Percentiles rank a stretch among this genome's conserved stretches.
Evolutionary conservation across 1,284 basidiomycete genomes (phyloP).

Genomic region (Cryptococcus sp.): DNA sequence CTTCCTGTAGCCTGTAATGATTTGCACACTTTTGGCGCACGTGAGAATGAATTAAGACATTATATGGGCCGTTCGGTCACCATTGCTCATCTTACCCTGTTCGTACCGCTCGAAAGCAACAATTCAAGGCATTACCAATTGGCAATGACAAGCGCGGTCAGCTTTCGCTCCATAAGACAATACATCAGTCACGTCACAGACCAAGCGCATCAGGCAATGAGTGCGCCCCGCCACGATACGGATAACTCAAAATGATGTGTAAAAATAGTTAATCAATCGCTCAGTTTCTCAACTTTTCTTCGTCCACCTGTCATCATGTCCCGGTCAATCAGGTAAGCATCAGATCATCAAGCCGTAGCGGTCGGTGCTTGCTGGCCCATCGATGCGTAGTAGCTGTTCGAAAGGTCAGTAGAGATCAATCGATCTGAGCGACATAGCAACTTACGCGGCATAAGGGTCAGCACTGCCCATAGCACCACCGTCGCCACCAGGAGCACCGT

Average conservation of each 20-base stretch:
- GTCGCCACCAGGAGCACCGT: slow-evolving; percentile 16
- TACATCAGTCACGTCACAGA: slow-evolving; percentile 3
- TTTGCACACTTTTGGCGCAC: too few species aligned
- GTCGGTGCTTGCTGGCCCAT: slow-evolving; percentile 34
- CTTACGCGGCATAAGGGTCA: slow-evolving; percentile 48
- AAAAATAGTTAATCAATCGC: not conserved
- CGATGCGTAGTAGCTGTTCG: slow-evolving; percentile 35
- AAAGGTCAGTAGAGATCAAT: not conserved
- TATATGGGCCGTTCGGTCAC: too few species aligned
- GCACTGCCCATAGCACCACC: slow-evolving; percentile 20
- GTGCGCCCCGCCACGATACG: not conserved
- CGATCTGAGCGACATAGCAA: slow-evolving; percentile 1
- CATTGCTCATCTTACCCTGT: too few species aligned
- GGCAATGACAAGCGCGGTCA: too few species aligned
- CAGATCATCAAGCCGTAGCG: slow-evolving; percentile 9
- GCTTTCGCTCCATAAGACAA: not conserved
- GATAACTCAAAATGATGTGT: not conserved
- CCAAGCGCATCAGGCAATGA: not conserved
- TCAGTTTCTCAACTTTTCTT: slow-evolving; percentile 7
- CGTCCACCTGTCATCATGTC: not conserved
- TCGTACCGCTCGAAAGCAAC: too few species aligned
- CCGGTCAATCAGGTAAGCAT: not conserved
- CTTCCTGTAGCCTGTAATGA: not conserved
- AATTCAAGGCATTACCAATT: too few species aligned
- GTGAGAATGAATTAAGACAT: too few species aligned